Conservation (phyloP, 306 rosid species). For the Begonia peltatifolia region DNA sequence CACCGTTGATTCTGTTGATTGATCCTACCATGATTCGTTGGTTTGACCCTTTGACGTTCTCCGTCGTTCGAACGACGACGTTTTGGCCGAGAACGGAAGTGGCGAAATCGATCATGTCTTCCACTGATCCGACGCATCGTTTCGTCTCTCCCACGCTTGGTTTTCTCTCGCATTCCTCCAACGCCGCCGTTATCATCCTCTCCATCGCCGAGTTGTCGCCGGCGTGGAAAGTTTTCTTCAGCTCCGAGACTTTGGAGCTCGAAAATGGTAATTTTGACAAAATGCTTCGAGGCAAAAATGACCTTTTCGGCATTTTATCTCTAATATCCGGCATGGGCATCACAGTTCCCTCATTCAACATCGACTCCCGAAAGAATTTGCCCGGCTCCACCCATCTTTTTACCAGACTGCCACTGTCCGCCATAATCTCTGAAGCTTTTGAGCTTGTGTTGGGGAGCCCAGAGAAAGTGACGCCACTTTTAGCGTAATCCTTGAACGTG, state of each 20-base stretch:
- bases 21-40: slow-evolving; percentile 37
- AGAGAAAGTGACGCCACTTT: slow-evolving; percentile 28
- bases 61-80: slow-evolving; percentile 45
- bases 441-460: slow-evolving; percentile 39
- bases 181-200: slow-evolving; percentile 40
- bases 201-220: slow-evolving; percentile 77
- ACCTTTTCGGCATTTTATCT: slow-evolving; percentile 89
- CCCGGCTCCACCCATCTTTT: slow-evolving; percentile 90
- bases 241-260: slow-evolving; percentile 32
- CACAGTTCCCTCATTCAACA: slow-evolving; percentile 56
- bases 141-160: slow-evolving; percentile 73
- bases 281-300: slow-evolving; percentile 72
- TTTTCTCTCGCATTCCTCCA: slow-evolving; percentile 65
- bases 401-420: slow-evolving; percentile 39
- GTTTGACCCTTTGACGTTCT: slow-evolving; percentile 53
- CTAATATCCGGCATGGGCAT: slow-evolving; percentile 78
- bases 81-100: slow-evolving; percentile 71
- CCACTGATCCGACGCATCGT: slow-evolving; percentile 76
- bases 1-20: slow-evolving; percentile 64
- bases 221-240: slow-evolving; percentile 58
- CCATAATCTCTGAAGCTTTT: slow-evolving; percentile 10
- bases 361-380: slow-evolving; percentile 72
- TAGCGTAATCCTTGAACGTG: slow-evolving; percentile 69
- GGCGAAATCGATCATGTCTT: slow-evolving; percentile 90
- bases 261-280: slow-evolving; percentile 76